Evolutionary conservation across 495 filamentous ascomycete genomes (phyloP).

Genomic region (Neurospora discreta): DNA sequence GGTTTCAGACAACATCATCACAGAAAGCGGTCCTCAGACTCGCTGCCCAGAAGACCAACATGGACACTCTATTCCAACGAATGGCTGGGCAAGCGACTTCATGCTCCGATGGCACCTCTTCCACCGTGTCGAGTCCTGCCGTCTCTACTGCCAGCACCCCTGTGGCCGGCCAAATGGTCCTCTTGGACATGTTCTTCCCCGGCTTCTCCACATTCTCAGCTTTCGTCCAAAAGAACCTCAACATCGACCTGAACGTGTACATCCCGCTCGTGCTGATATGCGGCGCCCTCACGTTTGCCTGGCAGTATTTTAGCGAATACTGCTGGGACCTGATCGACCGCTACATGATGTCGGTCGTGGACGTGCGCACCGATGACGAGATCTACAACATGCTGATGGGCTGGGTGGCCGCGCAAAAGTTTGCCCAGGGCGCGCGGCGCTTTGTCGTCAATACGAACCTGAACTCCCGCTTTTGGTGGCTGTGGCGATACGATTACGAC

Average conservation of each 20-base stretch:
- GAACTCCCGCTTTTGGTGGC: constrained; percentile 36
- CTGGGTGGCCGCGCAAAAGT: constrained; percentile 53
- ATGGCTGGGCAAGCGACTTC: neutral
- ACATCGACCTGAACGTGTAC: constrained; percentile 62
- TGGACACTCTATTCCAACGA: neutral
- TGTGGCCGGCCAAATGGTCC: constrained; percentile 15
- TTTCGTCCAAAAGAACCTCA: constrained; percentile 46
- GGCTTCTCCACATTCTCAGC: constrained; percentile 57
- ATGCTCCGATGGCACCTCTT: neutral
- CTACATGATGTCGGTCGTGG: constrained; percentile 47
- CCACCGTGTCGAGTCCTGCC: neutral
- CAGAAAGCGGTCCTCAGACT: neutral
- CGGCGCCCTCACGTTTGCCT: constrained; percentile 37
- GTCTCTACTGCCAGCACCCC: neutral
- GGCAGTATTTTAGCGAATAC: constrained; percentile 39
- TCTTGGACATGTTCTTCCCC: constrained; percentile 66
- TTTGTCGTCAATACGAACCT: constrained; percentile 54
- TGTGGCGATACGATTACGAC: constrained; percentile 32
- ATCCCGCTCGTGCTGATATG: constrained; percentile 48
- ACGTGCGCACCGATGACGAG: constrained; percentile 56
- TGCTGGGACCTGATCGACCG: constrained; percentile 31
- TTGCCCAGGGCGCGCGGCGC: constrained; percentile 43
- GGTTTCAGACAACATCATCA: neutral
- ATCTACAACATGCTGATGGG: constrained; percentile 59
- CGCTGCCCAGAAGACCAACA: neutral